Evolutionary conservation across 2,329 filamentous ascomycete species (phyloP).

Genomic region (Bimuria novae-zelandiae): DNA sequence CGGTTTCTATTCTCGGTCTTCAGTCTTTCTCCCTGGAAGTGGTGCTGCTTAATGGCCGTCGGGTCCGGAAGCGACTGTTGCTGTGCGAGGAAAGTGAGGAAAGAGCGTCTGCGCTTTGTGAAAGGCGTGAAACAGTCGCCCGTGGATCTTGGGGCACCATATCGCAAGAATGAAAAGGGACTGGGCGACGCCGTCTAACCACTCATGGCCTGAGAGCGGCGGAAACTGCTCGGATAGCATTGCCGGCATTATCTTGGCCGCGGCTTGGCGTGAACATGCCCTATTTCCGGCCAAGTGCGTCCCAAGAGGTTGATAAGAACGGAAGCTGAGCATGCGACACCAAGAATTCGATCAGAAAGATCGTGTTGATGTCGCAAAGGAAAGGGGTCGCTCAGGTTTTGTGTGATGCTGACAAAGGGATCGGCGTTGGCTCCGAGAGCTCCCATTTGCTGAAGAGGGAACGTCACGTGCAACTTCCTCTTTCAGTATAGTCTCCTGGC

Average conservation of each 20-base stretch:
- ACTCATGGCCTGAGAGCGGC: background rate
- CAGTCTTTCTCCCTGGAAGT: background rate
- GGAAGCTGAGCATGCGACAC: background rate
- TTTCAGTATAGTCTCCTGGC: background rate
- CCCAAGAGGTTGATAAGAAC: too few species aligned
- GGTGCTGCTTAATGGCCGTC: background rate
- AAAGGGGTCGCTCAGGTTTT: too few species aligned
- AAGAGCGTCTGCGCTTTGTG: background rate
- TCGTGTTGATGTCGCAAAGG: too few species aligned
- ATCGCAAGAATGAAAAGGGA: constrained; percentile 1
- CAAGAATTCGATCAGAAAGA: background rate
- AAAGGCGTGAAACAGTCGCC: background rate
- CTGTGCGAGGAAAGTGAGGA: background rate
- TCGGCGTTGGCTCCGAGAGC: too few species aligned
- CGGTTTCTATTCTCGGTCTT: background rate
- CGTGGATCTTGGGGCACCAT: background rate
- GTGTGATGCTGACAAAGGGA: too few species aligned
- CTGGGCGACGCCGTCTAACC: constrained; percentile 8
- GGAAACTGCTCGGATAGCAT: background rate
- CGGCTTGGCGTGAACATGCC: background rate
- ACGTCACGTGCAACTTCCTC: background rate
- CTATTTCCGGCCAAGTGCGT: background rate
- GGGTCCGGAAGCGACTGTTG: background rate
- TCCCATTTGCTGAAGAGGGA: too few species aligned
- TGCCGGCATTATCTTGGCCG: too few species aligned